Percentiles rank a stretch among this genome's conserved stretches.
Evolutionary conservation across 176 grass and related monocot species (phyloP).

Genomic region (Tillandsia leiboldiana): DNA sequence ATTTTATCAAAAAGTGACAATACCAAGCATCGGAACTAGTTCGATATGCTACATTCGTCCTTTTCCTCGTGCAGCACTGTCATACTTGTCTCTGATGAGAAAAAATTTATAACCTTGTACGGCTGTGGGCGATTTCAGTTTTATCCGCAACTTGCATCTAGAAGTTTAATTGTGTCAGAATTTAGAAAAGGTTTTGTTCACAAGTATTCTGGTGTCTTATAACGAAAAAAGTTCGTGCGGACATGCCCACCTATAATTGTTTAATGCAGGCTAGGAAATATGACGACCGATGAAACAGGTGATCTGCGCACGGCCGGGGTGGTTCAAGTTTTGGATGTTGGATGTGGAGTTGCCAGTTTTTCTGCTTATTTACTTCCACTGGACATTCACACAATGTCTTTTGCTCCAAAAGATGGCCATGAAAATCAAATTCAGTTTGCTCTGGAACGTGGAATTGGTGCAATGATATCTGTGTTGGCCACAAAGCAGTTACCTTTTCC

Average conservation of each 20-base stretch:
- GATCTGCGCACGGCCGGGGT: conserved; percentile 70
- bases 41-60: no score
- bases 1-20: no score
- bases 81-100: background rate
- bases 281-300: conserved; percentile 76
- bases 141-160: background rate
- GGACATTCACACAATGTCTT: conserved; percentile 85
- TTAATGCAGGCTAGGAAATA: conserved; percentile 79
- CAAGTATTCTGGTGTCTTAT: conserved; percentile 5
- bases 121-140: background rate
- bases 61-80: background rate
- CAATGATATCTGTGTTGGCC: conserved; percentile 82
- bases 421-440: conserved; percentile 99
- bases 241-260: conserved; percentile 5
- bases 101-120: background rate
- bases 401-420: conserved; percentile 93
- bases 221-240: background rate
- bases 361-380: conserved; percentile 83
- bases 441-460: conserved; percentile 83
- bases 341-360: conserved; percentile 92
- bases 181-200: background rate
- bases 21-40: no score
- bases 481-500: conserved; percentile 88
- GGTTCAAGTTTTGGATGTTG: conserved; percentile 85
- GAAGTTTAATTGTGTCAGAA: background rate